Conservation (phyloP, 805 yeast genomes). For the Ogataea sp. region DNA sequence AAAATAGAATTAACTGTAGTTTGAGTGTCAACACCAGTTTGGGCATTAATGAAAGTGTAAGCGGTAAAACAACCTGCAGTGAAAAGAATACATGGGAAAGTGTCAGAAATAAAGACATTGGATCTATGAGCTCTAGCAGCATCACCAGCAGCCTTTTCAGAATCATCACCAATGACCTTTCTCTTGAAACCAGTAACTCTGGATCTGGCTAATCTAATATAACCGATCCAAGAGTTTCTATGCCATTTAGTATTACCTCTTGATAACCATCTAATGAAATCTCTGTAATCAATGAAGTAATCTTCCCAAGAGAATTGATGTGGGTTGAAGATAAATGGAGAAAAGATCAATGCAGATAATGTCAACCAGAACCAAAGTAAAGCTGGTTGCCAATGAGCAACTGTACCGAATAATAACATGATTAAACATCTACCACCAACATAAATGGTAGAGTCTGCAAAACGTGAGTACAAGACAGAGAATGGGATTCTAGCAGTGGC, state of each 20-base stretch:
- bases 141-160: constrained; percentile 81
- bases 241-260: constrained; percentile 88
- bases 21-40: constrained; percentile 63
- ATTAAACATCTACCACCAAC: constrained; percentile 76
- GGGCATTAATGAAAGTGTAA: constrained; percentile 75
- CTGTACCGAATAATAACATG: constrained; percentile 65
- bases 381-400: constrained; percentile 86
- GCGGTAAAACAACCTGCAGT: constrained; percentile 78
- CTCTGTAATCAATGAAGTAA: constrained; percentile 93
- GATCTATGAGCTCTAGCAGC: constrained; percentile 76
- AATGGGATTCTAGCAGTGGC: constrained; percentile 77
- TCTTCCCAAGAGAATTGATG: constrained; percentile 97
- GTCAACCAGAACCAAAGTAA: constrained; percentile 97
- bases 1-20: constrained; percentile 57
- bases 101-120: constrained; percentile 62
- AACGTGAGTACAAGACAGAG: constrained; percentile 65
- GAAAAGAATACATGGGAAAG: constrained; percentile 61
- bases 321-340: constrained; percentile 95
- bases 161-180: constrained; percentile 64
- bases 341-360: constrained; percentile 73
- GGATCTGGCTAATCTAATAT: constrained; percentile 73
- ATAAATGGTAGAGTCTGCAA: constrained; percentile 76
- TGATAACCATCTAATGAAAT: constrained; percentile 83
- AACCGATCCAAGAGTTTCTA: constrained; percentile 85
- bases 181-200: constrained; percentile 80